These are phyloP conservation scores for Apiospora hydei DNA, from an alignment of 2,329 filamentous ascomycete genomes.

Conservation along the genomic window DNA sequence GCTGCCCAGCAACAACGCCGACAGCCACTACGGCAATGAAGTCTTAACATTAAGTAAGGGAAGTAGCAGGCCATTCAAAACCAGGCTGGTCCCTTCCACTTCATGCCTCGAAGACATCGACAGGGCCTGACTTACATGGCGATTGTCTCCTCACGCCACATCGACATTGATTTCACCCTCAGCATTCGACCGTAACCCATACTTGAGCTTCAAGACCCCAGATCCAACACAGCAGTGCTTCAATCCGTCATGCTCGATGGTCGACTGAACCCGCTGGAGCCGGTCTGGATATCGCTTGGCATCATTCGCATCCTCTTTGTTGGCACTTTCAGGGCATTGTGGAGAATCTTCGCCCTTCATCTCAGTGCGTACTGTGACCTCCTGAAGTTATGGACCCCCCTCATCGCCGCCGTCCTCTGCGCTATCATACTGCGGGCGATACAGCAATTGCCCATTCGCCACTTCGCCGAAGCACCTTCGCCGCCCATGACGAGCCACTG, in stretches of 20 bases:
- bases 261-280: too few relatives aligned
- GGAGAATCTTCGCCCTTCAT: background rate
- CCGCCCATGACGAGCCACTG: background rate
- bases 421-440: background rate
- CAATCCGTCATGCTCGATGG: background rate
- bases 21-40: background rate
- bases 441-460: background rate
- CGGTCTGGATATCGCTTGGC: background rate
- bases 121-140: background rate
- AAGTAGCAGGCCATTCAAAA: background rate
- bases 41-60: background rate
- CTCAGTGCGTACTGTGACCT: background rate
- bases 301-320: slow-evolving; percentile 3
- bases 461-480: background rate
- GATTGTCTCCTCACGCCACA: background rate
- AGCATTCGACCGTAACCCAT: background rate
- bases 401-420: slow-evolving; percentile 22
- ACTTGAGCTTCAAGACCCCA: background rate
- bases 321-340: slow-evolving; percentile 15
- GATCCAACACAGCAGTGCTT: background rate
- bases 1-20: background rate
- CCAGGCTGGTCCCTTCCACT: background rate
- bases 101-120: background rate
- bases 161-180: background rate
- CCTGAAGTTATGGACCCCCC: slow-evolving; percentile 22